Conservation (phyloP, 2,329 filamentous ascomycete species). For the Arthroderma sp. region DNA sequence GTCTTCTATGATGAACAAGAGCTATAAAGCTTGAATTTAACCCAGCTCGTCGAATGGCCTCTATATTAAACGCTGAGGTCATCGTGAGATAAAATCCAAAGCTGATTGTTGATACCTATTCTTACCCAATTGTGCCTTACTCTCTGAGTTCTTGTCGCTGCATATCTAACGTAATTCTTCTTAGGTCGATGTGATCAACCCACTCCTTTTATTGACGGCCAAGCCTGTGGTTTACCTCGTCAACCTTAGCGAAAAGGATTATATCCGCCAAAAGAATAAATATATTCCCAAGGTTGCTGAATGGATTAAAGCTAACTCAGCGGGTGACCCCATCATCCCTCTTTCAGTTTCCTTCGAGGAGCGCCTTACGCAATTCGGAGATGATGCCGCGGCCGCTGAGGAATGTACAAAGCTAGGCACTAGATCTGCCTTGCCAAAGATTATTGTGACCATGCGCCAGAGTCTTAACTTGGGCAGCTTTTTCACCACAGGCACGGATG, state of each 20-base stretch:
- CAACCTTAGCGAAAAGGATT: constrained; percentile 95
- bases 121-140: constrained; percentile 11
- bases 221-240: constrained; percentile 96
- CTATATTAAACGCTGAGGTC: constrained; percentile 60
- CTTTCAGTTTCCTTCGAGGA: constrained; percentile 91
- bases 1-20: constrained; percentile 84
- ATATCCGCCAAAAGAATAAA: constrained; percentile 99
- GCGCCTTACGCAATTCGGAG: constrained; percentile 68
- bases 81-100: constrained; percentile 71
- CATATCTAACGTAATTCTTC: constrained; percentile 8
- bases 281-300: constrained; percentile 83
- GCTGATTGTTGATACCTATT: constrained; percentile 44
- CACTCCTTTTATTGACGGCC: constrained; percentile 83
- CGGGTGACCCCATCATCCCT: constrained; percentile 81
- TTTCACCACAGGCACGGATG: constrained; percentile 92
- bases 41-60: constrained; percentile 99
- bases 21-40: constrained; percentile 80
- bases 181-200: constrained; percentile 95
- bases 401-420: constrained; percentile 82
- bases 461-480: constrained; percentile 82
- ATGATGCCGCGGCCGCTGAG: constrained; percentile 62
- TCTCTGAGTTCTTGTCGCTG: constrained; percentile 10
- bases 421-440: constrained; percentile 82
- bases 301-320: constrained; percentile 86
- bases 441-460: constrained; percentile 87